A percentile compares a stretch with the other conserved stretches of the same genome.
phyloP scores from a whole-genome alignment of 352 stramenopile genomes.

The Albugo candida region DNA sequence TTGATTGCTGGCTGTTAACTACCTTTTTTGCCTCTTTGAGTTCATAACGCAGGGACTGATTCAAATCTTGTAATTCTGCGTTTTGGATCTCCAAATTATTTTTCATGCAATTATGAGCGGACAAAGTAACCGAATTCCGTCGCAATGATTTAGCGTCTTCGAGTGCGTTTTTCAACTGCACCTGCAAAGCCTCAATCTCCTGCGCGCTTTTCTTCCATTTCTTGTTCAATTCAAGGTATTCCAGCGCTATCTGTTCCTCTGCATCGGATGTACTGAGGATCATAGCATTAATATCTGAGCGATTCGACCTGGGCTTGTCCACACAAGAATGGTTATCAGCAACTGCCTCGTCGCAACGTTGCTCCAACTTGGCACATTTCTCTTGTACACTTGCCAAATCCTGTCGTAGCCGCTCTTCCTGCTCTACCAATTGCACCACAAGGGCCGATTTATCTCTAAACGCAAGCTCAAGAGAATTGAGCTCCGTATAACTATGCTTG shows the following conservation, averaged over 20 bases:
- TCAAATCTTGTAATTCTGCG: slow-evolving; percentile 25
- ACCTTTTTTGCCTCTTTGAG: slow-evolving; percentile 38
- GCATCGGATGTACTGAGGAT: too few relatives aligned
- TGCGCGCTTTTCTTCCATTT: slow-evolving; percentile 18
- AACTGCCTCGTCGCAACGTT: too few relatives aligned
- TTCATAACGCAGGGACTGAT: slow-evolving; percentile 38
- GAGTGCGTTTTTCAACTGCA: slow-evolving; percentile 32
- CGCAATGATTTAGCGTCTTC: slow-evolving; percentile 29
- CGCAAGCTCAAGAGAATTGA: slow-evolving; percentile 28
- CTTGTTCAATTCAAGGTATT: slow-evolving; percentile 31
- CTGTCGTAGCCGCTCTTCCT: slow-evolving; percentile 1
- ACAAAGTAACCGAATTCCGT: slow-evolving; percentile 18
- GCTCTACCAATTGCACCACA: slow-evolving; percentile 31
- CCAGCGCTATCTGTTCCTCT: slow-evolving; percentile 4
- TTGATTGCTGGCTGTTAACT: slow-evolving; percentile 39
- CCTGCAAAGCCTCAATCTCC: slow-evolving; percentile 20
- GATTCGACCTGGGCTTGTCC: too few relatives aligned
- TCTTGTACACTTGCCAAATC: too few relatives aligned
- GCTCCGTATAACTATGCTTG: slow-evolving; percentile 23
- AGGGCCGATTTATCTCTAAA: slow-evolving; percentile 34
- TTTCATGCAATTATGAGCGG: slow-evolving; percentile 19
- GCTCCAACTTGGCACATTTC: too few relatives aligned
- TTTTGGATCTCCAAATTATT: slow-evolving; percentile 39
- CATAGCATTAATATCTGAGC: too few relatives aligned
- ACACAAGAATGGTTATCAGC: too few relatives aligned